phyloP scores from a whole-genome alignment of 192 early-diverging fungal genomes.

The Umbelopsis sp. region DNA sequence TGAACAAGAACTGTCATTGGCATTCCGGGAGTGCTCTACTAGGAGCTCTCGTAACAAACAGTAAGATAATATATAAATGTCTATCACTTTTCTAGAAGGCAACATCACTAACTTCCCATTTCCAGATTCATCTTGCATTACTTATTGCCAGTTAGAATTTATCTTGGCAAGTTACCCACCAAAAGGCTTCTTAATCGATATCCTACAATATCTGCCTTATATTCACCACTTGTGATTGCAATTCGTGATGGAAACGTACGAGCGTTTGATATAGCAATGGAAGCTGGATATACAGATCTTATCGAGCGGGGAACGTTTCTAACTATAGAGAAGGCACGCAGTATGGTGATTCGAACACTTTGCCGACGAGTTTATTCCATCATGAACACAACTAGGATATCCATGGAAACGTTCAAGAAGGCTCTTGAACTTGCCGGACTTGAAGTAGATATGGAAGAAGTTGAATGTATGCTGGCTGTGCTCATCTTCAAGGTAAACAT shows the following conservation, averaged over 20 bases:
- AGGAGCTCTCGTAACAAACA: conserved; percentile 45
- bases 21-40: conserved; percentile 49
- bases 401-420: conserved; percentile 59
- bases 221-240: conserved; percentile 64
- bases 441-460: conserved; percentile 64
- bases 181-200: conserved; percentile 61
- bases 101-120: conserved; percentile 20
- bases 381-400: conserved; percentile 50
- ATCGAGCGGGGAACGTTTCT: conserved; percentile 74
- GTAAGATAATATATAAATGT: conserved; percentile 29
- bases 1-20: conserved; percentile 51
- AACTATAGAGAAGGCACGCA: conserved; percentile 76
- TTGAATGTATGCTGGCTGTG: conserved; percentile 86
- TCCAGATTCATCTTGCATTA: conserved; percentile 77
- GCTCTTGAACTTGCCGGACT: conserved; percentile 67
- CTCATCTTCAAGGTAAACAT: conserved; percentile 80
- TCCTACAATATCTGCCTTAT: conserved; percentile 59
- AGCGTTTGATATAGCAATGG: conserved; percentile 70
- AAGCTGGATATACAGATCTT: conserved; percentile 55
- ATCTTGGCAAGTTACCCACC: conserved; percentile 72
- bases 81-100: not conserved
- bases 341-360: conserved; percentile 72
- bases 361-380: conserved; percentile 76
- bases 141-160: conserved; percentile 77
- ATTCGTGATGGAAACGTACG: conserved; percentile 74